Evolutionary conservation across 1,139 yeast genomes (phyloP).

Genomic region (Ogataea hybrid): DNA sequence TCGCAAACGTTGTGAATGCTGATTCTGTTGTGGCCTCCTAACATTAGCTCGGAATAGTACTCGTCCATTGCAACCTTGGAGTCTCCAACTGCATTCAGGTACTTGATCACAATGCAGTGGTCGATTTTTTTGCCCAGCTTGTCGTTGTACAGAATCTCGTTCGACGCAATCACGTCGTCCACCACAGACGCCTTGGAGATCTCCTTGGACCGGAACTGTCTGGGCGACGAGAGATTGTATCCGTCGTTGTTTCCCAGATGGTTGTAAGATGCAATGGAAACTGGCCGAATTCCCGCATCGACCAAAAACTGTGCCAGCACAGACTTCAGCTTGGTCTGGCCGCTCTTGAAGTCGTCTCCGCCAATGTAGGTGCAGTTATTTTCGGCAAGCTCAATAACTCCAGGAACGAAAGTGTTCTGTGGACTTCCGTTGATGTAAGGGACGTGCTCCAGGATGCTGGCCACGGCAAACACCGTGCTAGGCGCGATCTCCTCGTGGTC

Average conservation of each 20-base stretch:
- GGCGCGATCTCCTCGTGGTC: constrained; percentile 88
- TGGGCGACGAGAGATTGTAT: constrained; percentile 84
- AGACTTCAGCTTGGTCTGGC: constrained; percentile 93
- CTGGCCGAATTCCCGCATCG: constrained; percentile 96
- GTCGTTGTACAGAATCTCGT: constrained; percentile 80
- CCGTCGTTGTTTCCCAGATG: constrained; percentile 98
- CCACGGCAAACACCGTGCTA: constrained; percentile 89
- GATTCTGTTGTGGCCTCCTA: constrained; percentile 95
- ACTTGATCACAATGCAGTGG: constrained; percentile 94
- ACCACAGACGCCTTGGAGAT: constrained; percentile 91
- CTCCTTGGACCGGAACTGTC: constrained; percentile 94
- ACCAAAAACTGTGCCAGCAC: constrained; percentile 94
- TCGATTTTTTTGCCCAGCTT: constrained; percentile 78
- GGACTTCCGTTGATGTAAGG: constrained; percentile 97
- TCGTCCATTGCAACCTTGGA: constrained; percentile 99
- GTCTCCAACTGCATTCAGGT: constrained; percentile 92
- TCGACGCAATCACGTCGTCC: constrained; percentile 91
- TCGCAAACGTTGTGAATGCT: constrained; percentile 95
- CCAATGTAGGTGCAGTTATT: constrained; percentile 75
- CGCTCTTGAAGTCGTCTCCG: constrained; percentile 97
- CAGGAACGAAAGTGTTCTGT: constrained; percentile 96
- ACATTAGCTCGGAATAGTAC: constrained; percentile 93
- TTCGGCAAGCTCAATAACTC: constrained; percentile 88
- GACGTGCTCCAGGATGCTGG: constrained; percentile 80
- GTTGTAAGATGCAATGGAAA: constrained; percentile 92